Evolutionary conservation across 177 flowering plant species (phyloP), one percentile per base, ranked within the genome.

Genomic region (Vitis hybrid): DNA sequence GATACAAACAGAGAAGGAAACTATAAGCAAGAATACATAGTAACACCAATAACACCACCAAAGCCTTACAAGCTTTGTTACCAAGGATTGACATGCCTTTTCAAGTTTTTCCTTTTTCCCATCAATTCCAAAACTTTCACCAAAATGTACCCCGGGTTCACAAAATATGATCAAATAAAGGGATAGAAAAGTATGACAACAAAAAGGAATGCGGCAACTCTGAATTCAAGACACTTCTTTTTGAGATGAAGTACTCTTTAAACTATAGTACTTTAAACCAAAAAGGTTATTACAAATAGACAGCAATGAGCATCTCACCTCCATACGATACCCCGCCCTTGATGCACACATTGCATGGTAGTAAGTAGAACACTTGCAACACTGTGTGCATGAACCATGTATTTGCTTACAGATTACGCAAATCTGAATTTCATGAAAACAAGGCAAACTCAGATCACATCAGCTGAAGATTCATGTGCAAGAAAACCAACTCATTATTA

Each of bases 281-380:
- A 57, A n/a, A 40, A 57, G 13, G 1, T 65, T 9, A 56, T n/a
- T 27, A 64, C 52, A 56, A 64, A 52, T 40, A 60, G 48, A 54
- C 27, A 61, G 18, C 2, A 48, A 60, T 19, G n/a, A 65, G 15
- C 50, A 60, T 46, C 78, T 78, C 70, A 91, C 98, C 91, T 94
- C 99, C 97, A 94, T 93, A 52, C 88, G 88, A 67, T 91, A 93
- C 11, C 97, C 99, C 13, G 99, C 99, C 70, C 94, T 86, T 78
- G 98, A 93, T 40, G 99, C 99, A 83, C 99, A 95, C 92, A 85
- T 95, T 58, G 96, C 97, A 85, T 95, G 99, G 72, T 84, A 94
- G 73, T 87, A 88, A 56, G 98, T 94, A 50, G 94, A 86, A 76
- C 99, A 94, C 83, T 90, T 94, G 87, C 84, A 80, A 80, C 99